phyloP scores from a whole-genome alignment of 129 eudicot genomes.

The Chrysanthemum makinoi region DNA sequence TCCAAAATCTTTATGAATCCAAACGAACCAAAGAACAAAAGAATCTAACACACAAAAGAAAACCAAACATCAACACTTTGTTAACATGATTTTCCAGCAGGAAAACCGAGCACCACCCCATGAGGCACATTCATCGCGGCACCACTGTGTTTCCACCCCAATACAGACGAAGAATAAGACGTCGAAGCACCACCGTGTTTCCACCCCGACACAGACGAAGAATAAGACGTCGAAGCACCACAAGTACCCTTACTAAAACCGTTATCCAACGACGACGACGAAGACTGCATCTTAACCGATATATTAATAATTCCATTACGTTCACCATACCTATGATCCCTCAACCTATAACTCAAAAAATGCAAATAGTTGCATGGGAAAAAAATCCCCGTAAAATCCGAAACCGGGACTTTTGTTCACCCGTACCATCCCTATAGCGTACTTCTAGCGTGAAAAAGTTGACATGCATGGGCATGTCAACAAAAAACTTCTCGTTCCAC shows the following conservation, averaged over 20 bases:
- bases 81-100: slow-evolving; percentile 23
- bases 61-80: background rate
- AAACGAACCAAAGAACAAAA: too few species aligned
- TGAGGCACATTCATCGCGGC: background rate
- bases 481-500: slow-evolving; percentile 50
- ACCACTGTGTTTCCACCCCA: slow-evolving; percentile 8
- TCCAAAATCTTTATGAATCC: too few species aligned
- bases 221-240: background rate
- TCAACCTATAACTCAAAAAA: slow-evolving; percentile 49
- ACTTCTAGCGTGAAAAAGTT: slow-evolving; percentile 51
- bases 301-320: slow-evolving; percentile 71
- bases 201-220: slow-evolving; percentile 4
- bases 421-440: slow-evolving; percentile 26
- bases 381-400: slow-evolving; percentile 47
- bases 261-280: background rate
- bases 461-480: slow-evolving; percentile 40
- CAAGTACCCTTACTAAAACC: background rate
- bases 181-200: background rate
- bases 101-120: slow-evolving; percentile 47
- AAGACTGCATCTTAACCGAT: slow-evolving; percentile 43
- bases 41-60: too few species aligned
- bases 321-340: background rate
- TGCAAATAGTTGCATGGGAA: slow-evolving; percentile 49
- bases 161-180: background rate
- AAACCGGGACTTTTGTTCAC: slow-evolving; percentile 47